A percentile compares a stretch with the other conserved stretches of the same genome.
phyloP scores from a whole-genome alignment of 2,329 filamentous ascomycete species.

The Arthrobotrys entomopaga region DNA sequence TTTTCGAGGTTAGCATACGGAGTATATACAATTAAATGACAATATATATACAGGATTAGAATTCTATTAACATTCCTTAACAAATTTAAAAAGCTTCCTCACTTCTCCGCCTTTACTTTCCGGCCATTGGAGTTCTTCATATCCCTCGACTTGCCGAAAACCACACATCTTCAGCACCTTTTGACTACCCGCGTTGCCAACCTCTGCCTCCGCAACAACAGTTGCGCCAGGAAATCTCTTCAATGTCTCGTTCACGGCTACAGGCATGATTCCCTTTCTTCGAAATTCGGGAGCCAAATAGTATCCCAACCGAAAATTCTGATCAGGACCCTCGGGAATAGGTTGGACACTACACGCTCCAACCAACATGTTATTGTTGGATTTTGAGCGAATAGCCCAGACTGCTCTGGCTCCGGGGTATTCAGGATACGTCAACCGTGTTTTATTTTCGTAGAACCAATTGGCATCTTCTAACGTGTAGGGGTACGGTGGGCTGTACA shows the following conservation, averaged over 20 bases:
- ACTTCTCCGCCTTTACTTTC: slow-evolving; percentile 42
- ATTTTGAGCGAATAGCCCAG: slow-evolving; percentile 42
- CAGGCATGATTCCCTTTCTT: slow-evolving; percentile 40
- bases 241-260: slow-evolving; percentile 21
- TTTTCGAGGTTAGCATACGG: too few species aligned
- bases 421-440: slow-evolving; percentile 3
- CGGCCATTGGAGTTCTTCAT: slow-evolving; percentile 30
- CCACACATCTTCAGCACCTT: slow-evolving; percentile 41
- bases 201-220: slow-evolving; percentile 39
- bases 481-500: slow-evolving; percentile 37
- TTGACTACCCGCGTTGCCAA: slow-evolving; percentile 27
- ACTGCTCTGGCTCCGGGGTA: slow-evolving; percentile 24
- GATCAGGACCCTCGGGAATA: neutral
- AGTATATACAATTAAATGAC: too few species aligned
- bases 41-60: too few species aligned
- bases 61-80: slow-evolving; percentile 6
- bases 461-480: slow-evolving; percentile 42
- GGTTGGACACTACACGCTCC: slow-evolving; percentile 38
- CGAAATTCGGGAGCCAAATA: slow-evolving; percentile 48
- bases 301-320: slow-evolving; percentile 29
- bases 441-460: slow-evolving; percentile 40
- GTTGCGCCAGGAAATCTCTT: slow-evolving; percentile 37
- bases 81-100: slow-evolving; percentile 33
- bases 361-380: slow-evolving; percentile 17
- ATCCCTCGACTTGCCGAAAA: slow-evolving; percentile 27